A percentile compares a stretch with the other conserved stretches of the same genome.
Evolutionary conservation across 805 yeast species (phyloP).

Genomic region (Myxozyma nipponensis): DNA sequence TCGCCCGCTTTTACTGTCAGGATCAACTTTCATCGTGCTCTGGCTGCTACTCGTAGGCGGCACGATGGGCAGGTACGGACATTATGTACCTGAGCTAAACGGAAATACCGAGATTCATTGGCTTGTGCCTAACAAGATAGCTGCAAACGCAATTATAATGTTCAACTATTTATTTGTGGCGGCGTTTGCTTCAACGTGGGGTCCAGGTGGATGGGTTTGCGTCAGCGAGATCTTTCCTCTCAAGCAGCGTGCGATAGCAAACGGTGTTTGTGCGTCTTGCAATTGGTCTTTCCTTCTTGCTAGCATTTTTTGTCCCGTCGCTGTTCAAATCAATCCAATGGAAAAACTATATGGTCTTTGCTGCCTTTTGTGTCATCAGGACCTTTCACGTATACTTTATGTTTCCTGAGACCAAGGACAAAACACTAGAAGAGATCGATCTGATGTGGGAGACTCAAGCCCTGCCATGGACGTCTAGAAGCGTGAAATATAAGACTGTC

Average conservation of each 20-base stretch:
- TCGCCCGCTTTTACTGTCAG: conserved; percentile 43
- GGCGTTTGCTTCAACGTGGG: conserved; percentile 52
- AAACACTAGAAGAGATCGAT: conserved; percentile 68
- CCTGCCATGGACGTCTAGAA: conserved; percentile 20
- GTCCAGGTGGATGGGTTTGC: conserved; percentile 54
- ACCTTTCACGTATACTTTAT: conserved; percentile 45
- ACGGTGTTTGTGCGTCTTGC: conserved; percentile 53
- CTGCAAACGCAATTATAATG: conserved; percentile 45
- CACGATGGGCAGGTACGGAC: conserved; percentile 10
- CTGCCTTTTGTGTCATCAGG: conserved; percentile 48
- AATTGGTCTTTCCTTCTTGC: conserved; percentile 62
- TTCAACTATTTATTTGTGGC: conserved; percentile 52
- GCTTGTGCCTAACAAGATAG: conserved; percentile 25
- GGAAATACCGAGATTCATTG: conserved; percentile 20
- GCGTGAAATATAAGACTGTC: neutral
- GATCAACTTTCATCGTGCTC: conserved; percentile 19
- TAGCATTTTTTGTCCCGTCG: conserved; percentile 41
- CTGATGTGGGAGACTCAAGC: conserved; percentile 41
- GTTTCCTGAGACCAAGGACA: conserved; percentile 68
- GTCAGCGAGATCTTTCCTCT: conserved; percentile 60
- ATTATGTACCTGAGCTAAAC: conserved; percentile 14
- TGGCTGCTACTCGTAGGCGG: conserved; percentile 22
- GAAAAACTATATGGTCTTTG: conserved; percentile 57
- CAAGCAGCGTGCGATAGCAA: conserved; percentile 61
- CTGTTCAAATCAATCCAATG: conserved; percentile 53